Evolutionary conservation across 257 asterid species (phyloP).

Genomic region (Nicotiana otophora): DNA sequence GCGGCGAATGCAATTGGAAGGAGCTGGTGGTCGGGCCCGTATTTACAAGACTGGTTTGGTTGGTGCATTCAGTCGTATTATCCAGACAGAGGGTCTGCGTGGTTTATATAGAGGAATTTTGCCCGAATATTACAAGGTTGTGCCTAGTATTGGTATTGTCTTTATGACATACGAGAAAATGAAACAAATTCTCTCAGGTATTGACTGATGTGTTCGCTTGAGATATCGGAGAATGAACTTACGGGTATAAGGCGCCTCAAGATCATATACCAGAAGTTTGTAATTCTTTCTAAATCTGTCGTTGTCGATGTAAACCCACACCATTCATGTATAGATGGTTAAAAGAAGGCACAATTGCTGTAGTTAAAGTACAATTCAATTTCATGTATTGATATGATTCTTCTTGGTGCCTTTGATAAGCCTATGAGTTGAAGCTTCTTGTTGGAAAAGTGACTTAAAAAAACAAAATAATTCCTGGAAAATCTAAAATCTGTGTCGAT

Average conservation of each 20-base stretch:
- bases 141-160: slow-evolving; percentile 72
- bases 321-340: background rate
- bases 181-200: slow-evolving; percentile 56
- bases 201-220: slow-evolving; percentile 32
- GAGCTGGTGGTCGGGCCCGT: slow-evolving; percentile 77
- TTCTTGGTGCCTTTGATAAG: background rate
- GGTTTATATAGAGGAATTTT: slow-evolving; percentile 76
- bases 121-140: slow-evolving; percentile 81
- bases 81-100: slow-evolving; percentile 46
- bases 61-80: slow-evolving; percentile 55
- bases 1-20: slow-evolving; percentile 85
- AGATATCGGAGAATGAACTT: slow-evolving; percentile 5
- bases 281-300: background rate
- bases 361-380: background rate
- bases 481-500: background rate
- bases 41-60: slow-evolving; percentile 55
- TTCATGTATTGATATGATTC: background rate
- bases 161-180: slow-evolving; percentile 79
- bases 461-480: background rate
- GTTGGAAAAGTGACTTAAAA: background rate
- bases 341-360: background rate
- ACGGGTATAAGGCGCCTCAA: background rate
- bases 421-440: background rate
- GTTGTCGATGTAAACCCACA: background rate
- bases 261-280: background rate